Conservation (phyloP, 2,329 filamentous ascomycete genomes). For the Calcarisporium arbuscula region DNA sequence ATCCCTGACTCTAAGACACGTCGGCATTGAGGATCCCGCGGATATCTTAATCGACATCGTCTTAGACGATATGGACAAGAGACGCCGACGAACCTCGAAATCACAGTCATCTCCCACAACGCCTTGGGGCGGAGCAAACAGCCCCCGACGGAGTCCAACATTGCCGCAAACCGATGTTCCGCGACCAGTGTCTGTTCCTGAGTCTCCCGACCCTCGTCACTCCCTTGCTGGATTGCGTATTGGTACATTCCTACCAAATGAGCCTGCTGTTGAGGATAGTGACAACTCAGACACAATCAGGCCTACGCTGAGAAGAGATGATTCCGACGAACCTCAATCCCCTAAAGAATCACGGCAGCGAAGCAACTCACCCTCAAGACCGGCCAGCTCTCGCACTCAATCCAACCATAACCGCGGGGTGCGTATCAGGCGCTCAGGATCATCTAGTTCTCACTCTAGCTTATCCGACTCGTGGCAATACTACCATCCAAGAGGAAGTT, state of each 20-base stretch:
- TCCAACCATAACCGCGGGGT: constrained; percentile 62
- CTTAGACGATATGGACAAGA: constrained; percentile 91
- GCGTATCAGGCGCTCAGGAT: constrained; percentile 79
- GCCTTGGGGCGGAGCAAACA: constrained; percentile 54
- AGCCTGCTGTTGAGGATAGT: constrained; percentile 39
- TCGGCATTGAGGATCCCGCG: constrained; percentile 79
- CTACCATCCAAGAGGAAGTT: constrained; percentile 58
- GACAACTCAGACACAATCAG: constrained; percentile 23
- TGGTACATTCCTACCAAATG: constrained; percentile 53
- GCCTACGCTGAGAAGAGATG: constrained; percentile 39
- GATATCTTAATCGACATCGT: constrained; percentile 92
- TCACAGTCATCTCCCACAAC: constrained; percentile 72
- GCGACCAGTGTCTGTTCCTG: constrained; percentile 62
- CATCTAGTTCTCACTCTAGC: constrained; percentile 85
- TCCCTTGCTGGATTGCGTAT: constrained; percentile 46
- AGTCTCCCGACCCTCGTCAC: constrained; percentile 47
- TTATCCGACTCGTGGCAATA: constrained; percentile 58
- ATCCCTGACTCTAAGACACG: constrained; percentile 82
- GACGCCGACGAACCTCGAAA: constrained; percentile 82
- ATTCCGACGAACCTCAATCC: constrained; percentile 41
- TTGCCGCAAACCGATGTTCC: constrained; percentile 60
- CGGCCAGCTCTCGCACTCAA: constrained; percentile 66
- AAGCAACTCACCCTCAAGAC: constrained; percentile 77
- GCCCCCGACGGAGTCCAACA: constrained; percentile 56
- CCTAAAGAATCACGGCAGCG: constrained; percentile 49